A percentile compares a stretch with the other conserved stretches of the same genome.
These are phyloP conservation scores for Mollisiaceae sp. DNA, from an alignment of 2,329 filamentous ascomycete species.

Conservation along the genomic window DNA sequence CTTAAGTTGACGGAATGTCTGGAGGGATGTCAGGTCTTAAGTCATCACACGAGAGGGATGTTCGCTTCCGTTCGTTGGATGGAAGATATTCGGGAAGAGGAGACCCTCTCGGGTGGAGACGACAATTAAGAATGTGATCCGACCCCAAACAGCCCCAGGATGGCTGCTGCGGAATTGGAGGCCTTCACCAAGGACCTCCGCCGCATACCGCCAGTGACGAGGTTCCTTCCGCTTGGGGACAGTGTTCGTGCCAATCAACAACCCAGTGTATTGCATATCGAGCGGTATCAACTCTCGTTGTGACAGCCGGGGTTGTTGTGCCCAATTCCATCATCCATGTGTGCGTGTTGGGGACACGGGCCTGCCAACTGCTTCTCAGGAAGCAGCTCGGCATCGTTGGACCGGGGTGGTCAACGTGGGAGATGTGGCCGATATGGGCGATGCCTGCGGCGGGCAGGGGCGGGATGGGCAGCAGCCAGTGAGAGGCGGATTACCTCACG, in stretches of 20 bases:
- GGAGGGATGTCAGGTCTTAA: conserved; percentile 23
- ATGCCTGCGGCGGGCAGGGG: conserved; percentile 12
- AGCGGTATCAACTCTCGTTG: conserved; percentile 26
- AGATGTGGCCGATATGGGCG: conserved; percentile 18
- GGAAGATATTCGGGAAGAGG: conserved; percentile 22
- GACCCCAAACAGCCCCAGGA: conserved; percentile 22
- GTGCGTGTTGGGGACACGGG: conserved; percentile 11
- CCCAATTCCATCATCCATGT: conserved; percentile 10
- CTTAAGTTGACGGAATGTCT: conserved; percentile 16
- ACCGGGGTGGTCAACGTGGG: conserved; percentile 13
- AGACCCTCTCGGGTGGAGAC: conserved; percentile 19
- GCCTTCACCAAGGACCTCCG: conserved; percentile 10
- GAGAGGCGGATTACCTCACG: conserved; percentile 18
- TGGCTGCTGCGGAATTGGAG: conserved; percentile 21
- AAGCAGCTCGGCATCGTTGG: background rate
- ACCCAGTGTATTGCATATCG: conserved; percentile 10
- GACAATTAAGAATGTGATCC: conserved; percentile 21
- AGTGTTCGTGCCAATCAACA: conserved; percentile 33
- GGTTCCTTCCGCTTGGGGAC: conserved; percentile 24
- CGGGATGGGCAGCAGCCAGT: conserved; percentile 14
- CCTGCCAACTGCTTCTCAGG: background rate
- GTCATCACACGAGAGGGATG: conserved; percentile 15
- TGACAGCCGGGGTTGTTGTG: conserved; percentile 12
- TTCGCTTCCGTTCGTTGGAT: conserved; percentile 12
- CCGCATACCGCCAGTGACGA: conserved; percentile 31